Evolutionary conservation across 495 filamentous ascomycete genomes (phyloP).

Genomic region (Penicillium subrubescens): DNA sequence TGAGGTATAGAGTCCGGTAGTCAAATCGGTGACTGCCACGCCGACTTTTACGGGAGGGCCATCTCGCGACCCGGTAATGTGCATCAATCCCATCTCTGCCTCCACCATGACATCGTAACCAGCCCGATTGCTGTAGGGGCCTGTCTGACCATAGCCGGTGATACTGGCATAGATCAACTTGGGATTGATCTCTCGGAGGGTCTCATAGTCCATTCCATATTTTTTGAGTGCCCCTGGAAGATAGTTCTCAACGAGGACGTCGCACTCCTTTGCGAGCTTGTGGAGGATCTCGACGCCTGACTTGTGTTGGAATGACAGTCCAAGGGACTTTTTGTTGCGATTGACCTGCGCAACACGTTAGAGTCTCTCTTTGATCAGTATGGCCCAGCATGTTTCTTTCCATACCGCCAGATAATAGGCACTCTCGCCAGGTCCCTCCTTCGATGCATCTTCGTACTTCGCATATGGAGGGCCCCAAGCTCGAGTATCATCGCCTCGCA

Average conservation of each 20-base stretch:
- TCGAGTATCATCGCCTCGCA: slow-evolving; percentile 87
- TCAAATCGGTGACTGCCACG: slow-evolving; percentile 94
- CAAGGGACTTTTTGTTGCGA: slow-evolving; percentile 95
- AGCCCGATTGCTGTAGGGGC: slow-evolving; percentile 83
- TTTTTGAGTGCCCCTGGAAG: slow-evolving; percentile 88
- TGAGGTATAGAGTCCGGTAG: slow-evolving; percentile 94
- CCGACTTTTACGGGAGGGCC: slow-evolving; percentile 96
- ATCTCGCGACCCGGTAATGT: slow-evolving; percentile 87
- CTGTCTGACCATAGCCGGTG: slow-evolving; percentile 85
- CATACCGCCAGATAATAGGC: slow-evolving; percentile 90
- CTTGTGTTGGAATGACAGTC: slow-evolving; percentile 82
- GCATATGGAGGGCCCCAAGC: slow-evolving; percentile 98
- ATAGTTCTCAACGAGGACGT: slow-evolving; percentile 97
- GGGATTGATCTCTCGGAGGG: slow-evolving; percentile 78
- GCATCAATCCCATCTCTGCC: slow-evolving; percentile 97
- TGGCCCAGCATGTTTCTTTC: background rate
- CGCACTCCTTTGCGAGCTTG: slow-evolving; percentile 77
- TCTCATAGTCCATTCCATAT: slow-evolving; percentile 85
- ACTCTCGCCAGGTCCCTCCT: slow-evolving; percentile 81
- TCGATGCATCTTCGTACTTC: slow-evolving; percentile 61
- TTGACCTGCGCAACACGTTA: slow-evolving; percentile 64
- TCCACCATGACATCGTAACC: slow-evolving; percentile 99
- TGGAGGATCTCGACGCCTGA: slow-evolving; percentile 85
- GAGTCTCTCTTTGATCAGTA: slow-evolving; percentile 5
- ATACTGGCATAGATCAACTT: slow-evolving; percentile 68